Conservation (phyloP, 2,329 filamentous ascomycete species). For the Stachybotrys elegans region DNA sequence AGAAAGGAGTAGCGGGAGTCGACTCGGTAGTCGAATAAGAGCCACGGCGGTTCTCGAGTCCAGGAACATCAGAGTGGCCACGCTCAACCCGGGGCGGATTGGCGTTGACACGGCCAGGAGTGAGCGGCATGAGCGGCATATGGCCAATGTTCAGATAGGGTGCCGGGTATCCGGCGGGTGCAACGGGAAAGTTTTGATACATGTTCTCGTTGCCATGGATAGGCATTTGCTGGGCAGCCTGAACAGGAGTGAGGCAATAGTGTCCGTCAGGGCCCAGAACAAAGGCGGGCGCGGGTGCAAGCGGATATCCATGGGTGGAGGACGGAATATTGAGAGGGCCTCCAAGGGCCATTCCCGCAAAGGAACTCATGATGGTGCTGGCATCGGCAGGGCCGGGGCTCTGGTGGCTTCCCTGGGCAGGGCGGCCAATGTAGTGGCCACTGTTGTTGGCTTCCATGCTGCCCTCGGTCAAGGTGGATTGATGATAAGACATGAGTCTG, state of each 20-base stretch:
- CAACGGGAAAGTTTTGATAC: conserved; percentile 26
- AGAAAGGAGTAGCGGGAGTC: conserved; percentile 60
- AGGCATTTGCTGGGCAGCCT: conserved; percentile 26
- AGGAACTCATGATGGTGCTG: conserved; percentile 26
- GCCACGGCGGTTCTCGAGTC: conserved; percentile 59
- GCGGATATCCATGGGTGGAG: conserved; percentile 12
- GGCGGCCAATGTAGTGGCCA: conserved; percentile 24
- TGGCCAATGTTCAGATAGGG: conserved; percentile 28
- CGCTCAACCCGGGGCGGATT: conserved; percentile 42
- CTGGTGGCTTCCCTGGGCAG: conserved; percentile 22
- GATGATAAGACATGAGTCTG: conserved; percentile 28
- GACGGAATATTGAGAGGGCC: conserved; percentile 23
- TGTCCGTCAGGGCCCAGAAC: conserved; percentile 34
- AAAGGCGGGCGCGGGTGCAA: conserved; percentile 30
- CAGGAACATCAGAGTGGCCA: conserved; percentile 51
- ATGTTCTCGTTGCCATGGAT: conserved; percentile 26
- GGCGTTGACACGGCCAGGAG: conserved; percentile 42
- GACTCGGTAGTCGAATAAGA: conserved; percentile 67
- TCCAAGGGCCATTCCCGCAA: conserved; percentile 31
- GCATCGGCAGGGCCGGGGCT: conserved; percentile 24
- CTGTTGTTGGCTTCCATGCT: conserved; percentile 31
- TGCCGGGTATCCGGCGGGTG: conserved; percentile 25
- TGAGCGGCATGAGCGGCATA: conserved; percentile 42
- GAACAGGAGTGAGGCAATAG: conserved; percentile 31
- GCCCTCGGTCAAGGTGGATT: conserved; percentile 18